These are phyloP conservation scores for Tilletia indica DNA, from an alignment of 1,284 basidiomycete species.

Conservation along the genomic window DNA sequence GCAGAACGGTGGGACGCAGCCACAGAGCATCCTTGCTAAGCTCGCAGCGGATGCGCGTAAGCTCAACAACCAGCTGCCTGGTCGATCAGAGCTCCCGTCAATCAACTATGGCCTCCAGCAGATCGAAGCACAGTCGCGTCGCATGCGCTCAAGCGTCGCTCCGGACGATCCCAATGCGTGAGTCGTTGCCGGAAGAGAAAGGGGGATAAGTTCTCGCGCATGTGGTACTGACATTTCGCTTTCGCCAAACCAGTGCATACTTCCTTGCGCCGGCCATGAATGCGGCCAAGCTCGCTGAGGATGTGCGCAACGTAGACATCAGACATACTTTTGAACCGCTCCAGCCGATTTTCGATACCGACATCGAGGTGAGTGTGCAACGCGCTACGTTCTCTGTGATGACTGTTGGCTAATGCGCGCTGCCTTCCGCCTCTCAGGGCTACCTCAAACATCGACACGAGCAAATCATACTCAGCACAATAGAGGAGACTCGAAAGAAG, in stretches of 20 bases:
- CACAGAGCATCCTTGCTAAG: slow-evolving; percentile 11
- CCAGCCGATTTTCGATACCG: slow-evolving; percentile 83
- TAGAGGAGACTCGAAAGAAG: slow-evolving; percentile 76
- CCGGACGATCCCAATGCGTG: slow-evolving; percentile 34
- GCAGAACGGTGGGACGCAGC: neutral
- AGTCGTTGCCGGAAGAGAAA: neutral
- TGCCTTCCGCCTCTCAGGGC: slow-evolving; percentile 57
- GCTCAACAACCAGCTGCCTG: slow-evolving; percentile 50
- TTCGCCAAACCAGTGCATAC: slow-evolving; percentile 44
- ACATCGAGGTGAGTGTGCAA: slow-evolving; percentile 63
- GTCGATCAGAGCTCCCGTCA: slow-evolving; percentile 70
- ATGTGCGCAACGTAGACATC: slow-evolving; percentile 14
- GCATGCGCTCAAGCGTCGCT: slow-evolving; percentile 69
- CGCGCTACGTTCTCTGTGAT: too few species aligned
- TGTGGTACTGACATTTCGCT: slow-evolving; percentile 3
- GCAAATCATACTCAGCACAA: slow-evolving; percentile 86
- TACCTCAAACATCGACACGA: slow-evolving; percentile 88
- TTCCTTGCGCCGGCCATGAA: slow-evolving; percentile 86
- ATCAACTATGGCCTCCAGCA: slow-evolving; percentile 85
- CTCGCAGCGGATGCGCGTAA: slow-evolving; percentile 31
- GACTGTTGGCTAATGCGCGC: neutral
- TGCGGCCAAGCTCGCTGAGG: slow-evolving; percentile 72
- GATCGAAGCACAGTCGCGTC: slow-evolving; percentile 71
- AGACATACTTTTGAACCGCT: slow-evolving; percentile 78
- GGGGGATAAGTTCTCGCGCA: slow-evolving; percentile 59